phyloP scores from a whole-genome alignment of 106 monocot genomes.

The Dioscorea alata region DNA sequence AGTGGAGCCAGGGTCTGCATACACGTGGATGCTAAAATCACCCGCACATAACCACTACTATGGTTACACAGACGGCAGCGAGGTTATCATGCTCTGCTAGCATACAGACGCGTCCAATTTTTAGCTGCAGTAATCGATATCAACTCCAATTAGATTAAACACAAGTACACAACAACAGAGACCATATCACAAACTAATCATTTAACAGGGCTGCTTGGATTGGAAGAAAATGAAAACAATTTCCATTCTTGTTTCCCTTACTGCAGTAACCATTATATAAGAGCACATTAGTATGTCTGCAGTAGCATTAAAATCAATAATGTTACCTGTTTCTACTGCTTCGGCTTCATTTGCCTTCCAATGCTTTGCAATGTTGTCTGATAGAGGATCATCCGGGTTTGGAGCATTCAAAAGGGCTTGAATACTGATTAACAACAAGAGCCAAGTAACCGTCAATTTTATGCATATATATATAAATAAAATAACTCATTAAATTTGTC shows the following conservation, averaged over 20 bases:
- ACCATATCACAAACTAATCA: not conserved
- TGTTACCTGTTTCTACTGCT: slow-evolving; percentile 92
- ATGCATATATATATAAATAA: not conserved
- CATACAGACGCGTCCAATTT: slow-evolving; percentile 92
- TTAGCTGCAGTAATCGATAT: slow-evolving; percentile 48
- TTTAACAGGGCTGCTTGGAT: too few relatives aligned
- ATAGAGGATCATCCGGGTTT: slow-evolving; percentile 95
- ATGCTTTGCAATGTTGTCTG: slow-evolving; percentile 93
- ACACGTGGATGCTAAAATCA: too few relatives aligned
- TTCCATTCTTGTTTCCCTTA: too few relatives aligned
- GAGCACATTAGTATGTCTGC: not conserved
- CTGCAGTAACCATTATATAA: too few relatives aligned
- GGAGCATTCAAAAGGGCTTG: slow-evolving; percentile 96
- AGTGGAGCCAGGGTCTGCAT: too few relatives aligned
- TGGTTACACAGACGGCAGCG: slow-evolving; percentile 4
- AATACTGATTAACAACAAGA: slow-evolving; percentile 35
- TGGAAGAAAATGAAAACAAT: too few relatives aligned
- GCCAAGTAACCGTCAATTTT: not conserved
- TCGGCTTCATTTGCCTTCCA: slow-evolving; percentile 96
- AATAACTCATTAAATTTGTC: not conserved
- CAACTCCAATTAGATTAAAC: not conserved
- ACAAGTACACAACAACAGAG: not conserved
- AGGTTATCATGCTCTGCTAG: slow-evolving; percentile 59
- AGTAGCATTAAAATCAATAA: not conserved
- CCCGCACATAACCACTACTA: too few relatives aligned